These are phyloP conservation scores for Pascua sp. DNA, from an alignment of 1,284 basidiomycete species.

Conservation along the genomic window DNA sequence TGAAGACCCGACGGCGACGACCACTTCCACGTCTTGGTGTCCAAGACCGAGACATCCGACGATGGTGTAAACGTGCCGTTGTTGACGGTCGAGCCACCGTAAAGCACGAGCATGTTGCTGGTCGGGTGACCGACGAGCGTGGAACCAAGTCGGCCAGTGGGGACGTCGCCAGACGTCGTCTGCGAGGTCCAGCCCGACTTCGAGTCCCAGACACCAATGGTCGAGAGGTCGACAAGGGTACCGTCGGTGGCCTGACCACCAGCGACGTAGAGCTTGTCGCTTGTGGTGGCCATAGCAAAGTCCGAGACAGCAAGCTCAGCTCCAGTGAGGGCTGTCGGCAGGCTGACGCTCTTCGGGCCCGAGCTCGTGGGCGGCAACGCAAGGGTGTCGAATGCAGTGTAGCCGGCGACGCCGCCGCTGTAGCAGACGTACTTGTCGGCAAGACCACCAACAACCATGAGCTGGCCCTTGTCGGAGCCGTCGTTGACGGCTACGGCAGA, in stretches of 20 bases:
- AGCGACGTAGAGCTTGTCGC: slow-evolving; percentile 34
- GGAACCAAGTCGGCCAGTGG: slow-evolving; percentile 42
- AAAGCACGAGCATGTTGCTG: slow-evolving; percentile 38
- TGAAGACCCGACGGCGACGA: slow-evolving; percentile 42
- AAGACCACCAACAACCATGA: slow-evolving; percentile 46
- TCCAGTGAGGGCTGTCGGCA: slow-evolving; percentile 36
- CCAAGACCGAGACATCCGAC: slow-evolving; percentile 37
- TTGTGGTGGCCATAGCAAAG: slow-evolving; percentile 37
- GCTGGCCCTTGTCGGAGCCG: slow-evolving; percentile 22
- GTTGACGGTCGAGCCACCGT: slow-evolving; percentile 37
- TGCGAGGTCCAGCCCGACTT: slow-evolving; percentile 38
- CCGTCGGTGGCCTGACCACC: slow-evolving; percentile 43
- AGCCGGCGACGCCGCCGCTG: slow-evolving; percentile 32
- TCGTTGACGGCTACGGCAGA: slow-evolving; percentile 30
- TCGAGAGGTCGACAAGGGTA: slow-evolving; percentile 30
- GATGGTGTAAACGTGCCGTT: slow-evolving; percentile 25
- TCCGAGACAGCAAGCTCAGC: slow-evolving; percentile 42
- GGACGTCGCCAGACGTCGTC: slow-evolving; percentile 37
- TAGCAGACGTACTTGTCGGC: slow-evolving; percentile 43
- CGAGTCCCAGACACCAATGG: slow-evolving; percentile 39
- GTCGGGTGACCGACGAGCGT: slow-evolving; percentile 45
- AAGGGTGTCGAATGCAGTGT: slow-evolving; percentile 38
- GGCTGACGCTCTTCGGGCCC: slow-evolving; percentile 20
- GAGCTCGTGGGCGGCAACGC: slow-evolving; percentile 29
- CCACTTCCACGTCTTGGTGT: slow-evolving; percentile 47